Evolutionary conservation across 305 asterid genomes (phyloP).

Genomic region (Stenogyne calaminthoides): DNA sequence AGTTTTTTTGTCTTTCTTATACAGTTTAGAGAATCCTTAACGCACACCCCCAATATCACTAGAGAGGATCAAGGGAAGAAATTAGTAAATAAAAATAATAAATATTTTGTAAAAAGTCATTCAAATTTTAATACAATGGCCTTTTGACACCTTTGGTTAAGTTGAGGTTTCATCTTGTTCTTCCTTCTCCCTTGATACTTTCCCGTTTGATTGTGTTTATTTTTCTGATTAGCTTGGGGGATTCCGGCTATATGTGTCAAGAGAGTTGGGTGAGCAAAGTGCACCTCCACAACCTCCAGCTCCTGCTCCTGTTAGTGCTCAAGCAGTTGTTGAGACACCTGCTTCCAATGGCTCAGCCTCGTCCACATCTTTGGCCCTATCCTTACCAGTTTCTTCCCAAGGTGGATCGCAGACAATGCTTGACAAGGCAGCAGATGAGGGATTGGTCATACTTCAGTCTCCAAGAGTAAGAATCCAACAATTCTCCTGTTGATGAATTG

Average conservation of each 20-base stretch:
- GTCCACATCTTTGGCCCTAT: slow-evolving; percentile 63
- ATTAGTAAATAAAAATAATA: background rate
- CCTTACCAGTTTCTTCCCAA: slow-evolving; percentile 44
- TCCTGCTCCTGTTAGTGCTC: slow-evolving; percentile 51
- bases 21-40: background rate
- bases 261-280: slow-evolving; percentile 54
- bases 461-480: slow-evolving; percentile 59
- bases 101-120: background rate
- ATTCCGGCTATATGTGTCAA: slow-evolving; percentile 61
- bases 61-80: background rate
- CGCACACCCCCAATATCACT: background rate
- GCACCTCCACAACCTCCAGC: slow-evolving; percentile 51
- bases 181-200: slow-evolving; percentile 19
- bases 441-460: slow-evolving; percentile 73
- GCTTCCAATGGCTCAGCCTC: slow-evolving; percentile 67
- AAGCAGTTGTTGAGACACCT: slow-evolving; percentile 44
- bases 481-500: background rate
- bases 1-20: slow-evolving; percentile 32
- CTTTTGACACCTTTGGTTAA: background rate
- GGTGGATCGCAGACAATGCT: slow-evolving; percentile 47
- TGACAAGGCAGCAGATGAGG: slow-evolving; percentile 74
- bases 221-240: slow-evolving; percentile 59
- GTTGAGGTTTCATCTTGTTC: background rate
- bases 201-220: slow-evolving; percentile 23
- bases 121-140: background rate